Percentiles rank a stretch among this genome's conserved stretches.
phyloP scores from a whole-genome alignment of 164 flowering plant species.

The Protea cynaroides region DNA sequence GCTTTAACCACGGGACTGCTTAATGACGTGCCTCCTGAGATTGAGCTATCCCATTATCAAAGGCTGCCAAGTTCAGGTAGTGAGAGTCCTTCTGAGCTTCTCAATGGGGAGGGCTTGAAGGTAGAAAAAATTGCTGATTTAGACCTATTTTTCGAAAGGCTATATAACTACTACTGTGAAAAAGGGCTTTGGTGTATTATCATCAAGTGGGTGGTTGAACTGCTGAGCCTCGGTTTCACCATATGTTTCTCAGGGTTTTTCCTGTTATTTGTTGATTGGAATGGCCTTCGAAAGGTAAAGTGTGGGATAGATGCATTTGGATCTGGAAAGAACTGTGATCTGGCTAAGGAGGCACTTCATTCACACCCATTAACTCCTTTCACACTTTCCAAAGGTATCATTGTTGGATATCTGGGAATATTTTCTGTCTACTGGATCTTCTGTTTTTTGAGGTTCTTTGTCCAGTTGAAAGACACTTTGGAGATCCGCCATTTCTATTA shows the following conservation, averaged over 20 bases:
- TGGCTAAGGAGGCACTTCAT: slow-evolving; percentile 82
- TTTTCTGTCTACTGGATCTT: slow-evolving; percentile 84
- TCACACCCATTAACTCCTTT: slow-evolving; percentile 81
- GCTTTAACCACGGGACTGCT: slow-evolving; percentile 55
- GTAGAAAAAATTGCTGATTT: slow-evolving; percentile 79
- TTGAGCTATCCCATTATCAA: slow-evolving; percentile 78
- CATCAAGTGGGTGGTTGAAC: slow-evolving; percentile 92
- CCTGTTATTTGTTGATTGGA: slow-evolving; percentile 86
- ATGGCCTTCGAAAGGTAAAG: slow-evolving; percentile 87
- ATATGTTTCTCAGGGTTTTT: slow-evolving; percentile 93
- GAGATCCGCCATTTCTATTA: slow-evolving; percentile 76
- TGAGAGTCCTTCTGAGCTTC: slow-evolving; percentile 97
- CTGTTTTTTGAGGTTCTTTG: slow-evolving; percentile 85
- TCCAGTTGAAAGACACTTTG: slow-evolving; percentile 70
- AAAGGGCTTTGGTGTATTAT: slow-evolving; percentile 98
- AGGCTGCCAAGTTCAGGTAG: slow-evolving; percentile 76
- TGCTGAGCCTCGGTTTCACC: slow-evolving; percentile 72
- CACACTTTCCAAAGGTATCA: slow-evolving; percentile 62
- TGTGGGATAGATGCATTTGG: slow-evolving; percentile 99
- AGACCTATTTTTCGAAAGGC: slow-evolving; percentile 91
- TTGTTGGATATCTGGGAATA: slow-evolving; percentile 84
- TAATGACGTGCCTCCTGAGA: slow-evolving; percentile 62
- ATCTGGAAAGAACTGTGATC: slow-evolving; percentile 95
- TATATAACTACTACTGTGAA: slow-evolving; percentile 88
- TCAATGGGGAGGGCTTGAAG: slow-evolving; percentile 75